phyloP scores from a whole-genome alignment of 2,329 filamentous ascomycete species.

The Uncinocarpus reesii region DNA sequence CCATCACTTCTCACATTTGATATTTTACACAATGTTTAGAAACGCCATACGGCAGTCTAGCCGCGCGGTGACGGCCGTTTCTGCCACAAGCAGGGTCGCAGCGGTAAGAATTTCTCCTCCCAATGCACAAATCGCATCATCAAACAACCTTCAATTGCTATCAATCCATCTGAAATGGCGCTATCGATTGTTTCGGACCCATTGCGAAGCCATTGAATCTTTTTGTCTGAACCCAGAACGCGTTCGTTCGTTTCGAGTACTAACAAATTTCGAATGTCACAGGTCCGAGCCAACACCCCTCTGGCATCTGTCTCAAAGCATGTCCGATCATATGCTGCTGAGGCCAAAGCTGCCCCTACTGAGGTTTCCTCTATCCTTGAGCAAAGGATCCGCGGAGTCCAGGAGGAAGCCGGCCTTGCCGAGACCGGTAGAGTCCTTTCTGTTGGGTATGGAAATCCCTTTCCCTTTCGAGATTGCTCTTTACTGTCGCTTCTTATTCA shows the following conservation, averaged over 20 bases:
- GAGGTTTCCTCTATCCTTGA: slow-evolving; percentile 99
- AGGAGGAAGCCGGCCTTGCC: slow-evolving; percentile 90
- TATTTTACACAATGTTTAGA: slow-evolving; percentile 71
- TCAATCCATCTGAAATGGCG: slow-evolving; percentile 21
- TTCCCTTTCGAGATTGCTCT: background rate
- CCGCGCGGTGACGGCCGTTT: slow-evolving; percentile 87
- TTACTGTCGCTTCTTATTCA: background rate
- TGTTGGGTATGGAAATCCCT: slow-evolving; percentile 61
- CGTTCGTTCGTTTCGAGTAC: slow-evolving; percentile 23
- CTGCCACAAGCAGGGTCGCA: slow-evolving; percentile 81
- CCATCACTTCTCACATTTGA: slow-evolving; percentile 36
- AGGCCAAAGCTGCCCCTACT: slow-evolving; percentile 89
- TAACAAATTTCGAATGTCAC: slow-evolving; percentile 18
- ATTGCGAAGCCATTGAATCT: slow-evolving; percentile 9
- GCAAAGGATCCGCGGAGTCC: slow-evolving; percentile 96
- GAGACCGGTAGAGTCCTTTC: slow-evolving; percentile 98
- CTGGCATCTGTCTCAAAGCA: slow-evolving; percentile 61
- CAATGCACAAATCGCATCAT: slow-evolving; percentile 21
- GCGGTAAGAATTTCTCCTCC: slow-evolving; percentile 65
- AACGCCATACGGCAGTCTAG: slow-evolving; percentile 95
- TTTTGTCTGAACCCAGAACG: slow-evolving; percentile 9
- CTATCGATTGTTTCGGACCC: slow-evolving; percentile 18
- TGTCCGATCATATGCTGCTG: slow-evolving; percentile 78
- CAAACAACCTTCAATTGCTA: slow-evolving; percentile 36
- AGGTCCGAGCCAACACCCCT: slow-evolving; percentile 79